Base-by-base conservation (phyloP, 768 basidiomycete genomes). In the Trametes sanguinea region DNA sequence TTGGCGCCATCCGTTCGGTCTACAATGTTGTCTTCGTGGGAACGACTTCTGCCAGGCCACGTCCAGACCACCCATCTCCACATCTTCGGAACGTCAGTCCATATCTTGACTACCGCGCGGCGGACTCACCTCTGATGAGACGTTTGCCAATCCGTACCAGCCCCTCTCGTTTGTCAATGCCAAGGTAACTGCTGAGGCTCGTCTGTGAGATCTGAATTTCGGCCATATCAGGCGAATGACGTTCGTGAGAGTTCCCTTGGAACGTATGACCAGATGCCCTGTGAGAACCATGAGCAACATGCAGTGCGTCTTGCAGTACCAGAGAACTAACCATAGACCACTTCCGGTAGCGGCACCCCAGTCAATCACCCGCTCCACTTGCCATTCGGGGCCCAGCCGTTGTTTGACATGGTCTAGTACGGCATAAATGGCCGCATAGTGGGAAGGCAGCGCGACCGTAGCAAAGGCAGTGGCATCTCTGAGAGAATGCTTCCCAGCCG, bases 291-390 rank as follows among this genome's bases (percentile, higher is more conserved):
- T 64, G 40, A 61, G 27, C 32, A 22, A 66, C 55, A 51, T 67
- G 59, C 47, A 68, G 32, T 33, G 33, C 17, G 54, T 46, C 32
- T 54, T 54, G 16, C 51, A 44, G 60, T 29, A 14, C 43, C 14
- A 35, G 60, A 29, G 40, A 29, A 65, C 55, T 51, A 68, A 94
- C 94, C 94, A 95, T 32, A 95, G 80, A 2, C 87, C 92, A 68
- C 88, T 90, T 10, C 92, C 94, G 0, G 88, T 85, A 8, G 85
- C 93, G 55, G 88, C 81, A 10, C 94, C 94, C 88, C 90, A 95
- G 68, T 96, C 94, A 44, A 94, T 77, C 10, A 96, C 77, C 37
- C 77, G 81, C 30, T 85, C 76, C 56, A 85, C 77, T 35, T 75
- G 74, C 85, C 82, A 90, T n/a, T 79, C 78, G 6, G 79, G 72